Evolutionary conservation across 805 yeast species (phyloP).

Genomic region (Nakazawaea ambrosiae): DNA sequence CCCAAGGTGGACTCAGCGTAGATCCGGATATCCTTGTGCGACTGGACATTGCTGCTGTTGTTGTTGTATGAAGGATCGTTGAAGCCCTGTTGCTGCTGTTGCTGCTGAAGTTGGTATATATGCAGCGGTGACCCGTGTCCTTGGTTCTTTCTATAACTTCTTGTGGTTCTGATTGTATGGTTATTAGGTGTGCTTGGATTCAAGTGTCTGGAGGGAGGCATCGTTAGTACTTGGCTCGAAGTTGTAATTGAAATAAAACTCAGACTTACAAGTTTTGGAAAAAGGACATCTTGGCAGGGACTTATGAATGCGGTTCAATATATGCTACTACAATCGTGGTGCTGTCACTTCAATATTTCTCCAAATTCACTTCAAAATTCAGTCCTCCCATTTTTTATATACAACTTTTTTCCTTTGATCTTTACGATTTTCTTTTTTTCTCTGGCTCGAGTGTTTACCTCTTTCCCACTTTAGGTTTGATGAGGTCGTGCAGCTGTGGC

Average conservation of each 20-base stretch:
- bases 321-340: not conserved
- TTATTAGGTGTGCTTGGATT: slow-evolving; percentile 17
- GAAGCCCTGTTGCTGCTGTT: slow-evolving; percentile 12
- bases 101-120: slow-evolving; percentile 13
- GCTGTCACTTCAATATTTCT: not conserved
- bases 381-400: not conserved
- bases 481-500: no score
- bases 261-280: slow-evolving; percentile 13
- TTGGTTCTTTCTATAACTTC: slow-evolving; percentile 25
- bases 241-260: not conserved
- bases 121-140: slow-evolving; percentile 14
- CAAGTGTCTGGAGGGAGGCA: slow-evolving; percentile 6
- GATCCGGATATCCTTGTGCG: slow-evolving; percentile 70
- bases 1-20: slow-evolving; percentile 96
- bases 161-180: slow-evolving; percentile 27
- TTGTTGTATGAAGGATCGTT: no score
- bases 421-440: not conserved
- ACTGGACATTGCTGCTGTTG: slow-evolving; percentile 16
- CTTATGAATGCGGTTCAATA: not conserved
- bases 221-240: slow-evolving; percentile 1
- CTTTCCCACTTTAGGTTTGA: slow-evolving; percentile 12
- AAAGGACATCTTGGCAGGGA: slow-evolving; percentile 14
- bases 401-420: not conserved
- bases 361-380: not conserved
- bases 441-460: slow-evolving; percentile 19